Evolutionary conservation across 768 basidiomycete genomes (phyloP), one percentile per base, ranked within the genome.

Genomic region (Pisolithus marmoratus): DNA sequence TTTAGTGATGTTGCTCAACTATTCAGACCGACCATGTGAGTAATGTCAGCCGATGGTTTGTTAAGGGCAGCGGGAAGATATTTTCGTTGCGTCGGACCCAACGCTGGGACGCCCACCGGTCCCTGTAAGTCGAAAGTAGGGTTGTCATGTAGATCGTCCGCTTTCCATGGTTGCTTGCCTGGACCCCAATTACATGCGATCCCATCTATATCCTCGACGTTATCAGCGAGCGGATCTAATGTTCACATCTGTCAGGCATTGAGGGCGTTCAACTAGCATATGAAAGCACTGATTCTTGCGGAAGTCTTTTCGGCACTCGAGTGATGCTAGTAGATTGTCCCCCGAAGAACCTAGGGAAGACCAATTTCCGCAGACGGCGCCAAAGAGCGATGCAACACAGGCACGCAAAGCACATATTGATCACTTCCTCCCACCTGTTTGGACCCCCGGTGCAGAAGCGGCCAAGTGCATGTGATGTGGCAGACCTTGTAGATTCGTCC

Each of bases 161-260:
- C 3, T 23, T 3, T 0, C 3, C n/a, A 37, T 19, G 29, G 36
- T 46, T 14, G 54, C 72, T 43, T 51, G 83, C 86, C 88, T 53
- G 90, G 90, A 14, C 92, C 95, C 58, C 91, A 77, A 2, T 94
- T 97, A 62, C 89, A 95, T 1, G 94, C 94, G 38, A 96, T 78
- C 3, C 90, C 94, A 57, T 95, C 85, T 8, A 97, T 73, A 42
- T 90, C 82, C 63, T 89, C 89, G 8, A 92, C 90, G 0, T 74
- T 92, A 23, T 89, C 88, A 0, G 85, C 87, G 0, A 90, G 88
- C 0, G 67, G 83, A 1, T 86, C 87, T 0, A 90, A 82, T 1
- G 78, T 83, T 36, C 90, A 92, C 60, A 73, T 92, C 15, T 79
- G 90, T 37, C 80, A 82, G 4, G 80, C 80, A 1, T 67, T 93